Conservation (phyloP, 805 yeast genomes). For the Blastobotrys chiropterorum region DNA sequence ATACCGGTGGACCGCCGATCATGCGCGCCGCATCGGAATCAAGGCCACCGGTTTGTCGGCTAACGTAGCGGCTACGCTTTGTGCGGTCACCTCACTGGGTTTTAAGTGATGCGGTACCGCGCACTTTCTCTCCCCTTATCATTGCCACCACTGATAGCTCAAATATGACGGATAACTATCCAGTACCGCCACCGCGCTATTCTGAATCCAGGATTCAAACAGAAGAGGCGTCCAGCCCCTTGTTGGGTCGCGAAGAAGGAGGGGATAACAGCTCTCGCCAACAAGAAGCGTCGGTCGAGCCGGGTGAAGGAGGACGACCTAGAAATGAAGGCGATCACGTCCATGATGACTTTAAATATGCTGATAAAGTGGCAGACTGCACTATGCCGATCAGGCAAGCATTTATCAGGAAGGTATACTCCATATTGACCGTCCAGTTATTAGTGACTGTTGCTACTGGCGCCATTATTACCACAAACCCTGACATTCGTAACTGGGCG, state of each 20-base stretch:
- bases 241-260: not conserved
- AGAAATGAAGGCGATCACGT: constrained; percentile 19
- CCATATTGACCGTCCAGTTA: constrained; percentile 61
- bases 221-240: not conserved
- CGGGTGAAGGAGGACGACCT: constrained; percentile 18
- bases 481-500: constrained; percentile 47
- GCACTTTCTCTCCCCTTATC: not conserved
- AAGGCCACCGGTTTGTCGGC: too few species aligned
- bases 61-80: too few species aligned
- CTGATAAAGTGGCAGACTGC: constrained; percentile 71
- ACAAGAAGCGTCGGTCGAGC: constrained; percentile 15
- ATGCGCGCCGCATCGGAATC: too few species aligned
- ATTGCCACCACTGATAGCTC: not conserved
- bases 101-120: too few species aligned
- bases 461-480: constrained; percentile 40
- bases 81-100: too few species aligned
- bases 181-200: constrained; percentile 8
- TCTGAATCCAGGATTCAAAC: not conserved
- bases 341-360: constrained; percentile 71
- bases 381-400: constrained; percentile 67
- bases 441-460: constrained; percentile 56
- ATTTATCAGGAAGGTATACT: constrained; percentile 74
- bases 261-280: not conserved
- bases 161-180: constrained; percentile 1
- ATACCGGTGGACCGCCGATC: too few species aligned